Conservation (phyloP, 2,329 filamentous ascomycete genomes). For the Periconia digitata region DNA sequence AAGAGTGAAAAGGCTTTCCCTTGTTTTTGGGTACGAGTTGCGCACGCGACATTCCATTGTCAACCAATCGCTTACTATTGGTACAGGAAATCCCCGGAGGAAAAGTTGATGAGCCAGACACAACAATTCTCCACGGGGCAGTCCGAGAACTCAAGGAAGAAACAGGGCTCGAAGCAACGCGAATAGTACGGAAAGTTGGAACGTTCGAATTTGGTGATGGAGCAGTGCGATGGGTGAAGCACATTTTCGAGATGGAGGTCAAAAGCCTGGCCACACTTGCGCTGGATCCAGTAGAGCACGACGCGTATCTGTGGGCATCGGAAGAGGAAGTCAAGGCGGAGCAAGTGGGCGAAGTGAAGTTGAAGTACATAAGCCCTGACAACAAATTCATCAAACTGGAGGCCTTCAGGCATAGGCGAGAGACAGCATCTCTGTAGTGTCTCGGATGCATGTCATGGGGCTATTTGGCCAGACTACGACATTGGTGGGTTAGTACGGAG, state of each 20-base stretch:
- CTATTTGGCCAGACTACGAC: no score
- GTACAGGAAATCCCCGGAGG: constrained; percentile 56
- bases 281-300: constrained; percentile 47
- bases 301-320: constrained; percentile 42
- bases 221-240: constrained; percentile 36
- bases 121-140: constrained; percentile 51
- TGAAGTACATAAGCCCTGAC: constrained; percentile 33
- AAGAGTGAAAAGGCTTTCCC: constrained; percentile 39
- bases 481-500: not conserved
- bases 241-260: constrained; percentile 36
- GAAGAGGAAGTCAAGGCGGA: constrained; percentile 43
- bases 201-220: constrained; percentile 33
- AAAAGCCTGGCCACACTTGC: constrained; percentile 19
- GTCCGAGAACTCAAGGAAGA: constrained; percentile 57
- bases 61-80: constrained; percentile 1
- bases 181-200: constrained; percentile 46
- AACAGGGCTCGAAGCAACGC: constrained; percentile 50
- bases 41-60: not conserved
- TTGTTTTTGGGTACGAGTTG: constrained; percentile 30
- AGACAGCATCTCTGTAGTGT: constrained; percentile 1
- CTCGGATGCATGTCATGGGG: not conserved
- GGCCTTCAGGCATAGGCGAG: constrained; percentile 29
- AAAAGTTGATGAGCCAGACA: constrained; percentile 49
- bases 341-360: constrained; percentile 22
- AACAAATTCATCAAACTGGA: constrained; percentile 39